Evolutionary conservation across 495 filamentous ascomycete genomes (phyloP).

Genomic region (Pyronema domesticum): DNA sequence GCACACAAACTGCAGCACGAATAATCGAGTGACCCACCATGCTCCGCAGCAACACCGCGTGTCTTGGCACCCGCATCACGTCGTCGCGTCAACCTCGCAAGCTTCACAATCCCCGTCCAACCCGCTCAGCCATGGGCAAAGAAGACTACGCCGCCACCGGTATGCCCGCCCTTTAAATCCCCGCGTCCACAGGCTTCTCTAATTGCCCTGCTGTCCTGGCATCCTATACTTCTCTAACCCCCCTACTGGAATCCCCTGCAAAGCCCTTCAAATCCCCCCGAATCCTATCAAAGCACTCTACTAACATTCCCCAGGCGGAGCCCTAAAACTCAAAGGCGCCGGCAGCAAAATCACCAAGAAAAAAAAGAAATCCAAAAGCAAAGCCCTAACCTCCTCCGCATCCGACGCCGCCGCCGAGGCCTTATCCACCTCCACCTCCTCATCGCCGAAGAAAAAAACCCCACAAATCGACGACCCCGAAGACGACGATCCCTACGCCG

Average conservation of each 20-base stretch:
- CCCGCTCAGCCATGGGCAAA: constrained; percentile 13
- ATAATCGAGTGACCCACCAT: too few relatives aligned
- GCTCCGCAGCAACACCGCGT: too few relatives aligned
- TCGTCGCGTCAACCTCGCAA: too few relatives aligned
- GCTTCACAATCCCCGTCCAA: too few relatives aligned
- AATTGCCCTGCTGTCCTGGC: too few relatives aligned
- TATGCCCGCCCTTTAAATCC: background rate
- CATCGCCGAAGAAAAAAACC: background rate
- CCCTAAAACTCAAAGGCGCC: constrained; percentile 19
- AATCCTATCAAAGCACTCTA: constrained; percentile 4
- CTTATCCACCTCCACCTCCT: background rate
- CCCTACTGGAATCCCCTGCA: too few relatives aligned
- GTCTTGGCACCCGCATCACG: too few relatives aligned
- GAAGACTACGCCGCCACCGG: constrained; percentile 22
- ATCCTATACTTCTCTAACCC: background rate
- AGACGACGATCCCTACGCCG: constrained; percentile 16
- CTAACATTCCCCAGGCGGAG: constrained; percentile 10
- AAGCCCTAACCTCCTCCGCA: background rate
- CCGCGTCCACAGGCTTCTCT: too few relatives aligned
- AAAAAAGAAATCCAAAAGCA: constrained; percentile 18
- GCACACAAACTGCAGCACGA: too few relatives aligned
- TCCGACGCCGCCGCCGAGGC: background rate
- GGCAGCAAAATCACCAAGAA: constrained; percentile 21
- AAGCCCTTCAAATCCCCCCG: too few relatives aligned
- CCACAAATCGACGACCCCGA: background rate